Evolutionary conservation across 2,329 filamentous ascomycete genomes (phyloP).

Genomic region (Hymenoscyphus occultus): DNA sequence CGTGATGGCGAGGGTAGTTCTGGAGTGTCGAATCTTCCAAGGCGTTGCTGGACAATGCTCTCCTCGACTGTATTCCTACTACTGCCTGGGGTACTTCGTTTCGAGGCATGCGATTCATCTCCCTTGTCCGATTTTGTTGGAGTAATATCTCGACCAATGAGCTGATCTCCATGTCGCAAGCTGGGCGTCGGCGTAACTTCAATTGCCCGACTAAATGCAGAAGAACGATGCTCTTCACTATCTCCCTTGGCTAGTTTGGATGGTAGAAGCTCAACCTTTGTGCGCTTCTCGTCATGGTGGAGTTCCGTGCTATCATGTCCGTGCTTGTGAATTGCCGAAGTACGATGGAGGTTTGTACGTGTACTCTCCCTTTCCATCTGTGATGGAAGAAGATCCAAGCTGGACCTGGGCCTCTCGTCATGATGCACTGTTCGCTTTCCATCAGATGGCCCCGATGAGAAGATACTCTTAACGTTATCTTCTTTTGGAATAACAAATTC

Average conservation of each 20-base stretch:
- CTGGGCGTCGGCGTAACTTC: slow-evolving; percentile 5
- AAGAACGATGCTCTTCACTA: slow-evolving; percentile 9
- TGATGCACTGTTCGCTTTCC: slow-evolving; percentile 14
- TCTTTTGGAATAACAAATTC: slow-evolving; percentile 8
- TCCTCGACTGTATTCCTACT: slow-evolving; percentile 6
- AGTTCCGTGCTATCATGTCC: slow-evolving; percentile 13
- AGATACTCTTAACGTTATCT: slow-evolving; percentile 20
- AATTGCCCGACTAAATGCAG: slow-evolving; percentile 5
- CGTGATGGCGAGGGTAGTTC: slow-evolving; percentile 9
- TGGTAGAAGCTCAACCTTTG: slow-evolving; percentile 36
- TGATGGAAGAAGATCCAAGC: slow-evolving; percentile 21
- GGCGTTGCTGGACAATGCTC: slow-evolving; percentile 11
- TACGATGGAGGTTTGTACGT: slow-evolving; percentile 26
- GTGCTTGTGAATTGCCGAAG: slow-evolving; percentile 23
- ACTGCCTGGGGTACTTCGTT: no score
- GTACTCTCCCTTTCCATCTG: slow-evolving; percentile 21
- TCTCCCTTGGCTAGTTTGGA: slow-evolving; percentile 18
- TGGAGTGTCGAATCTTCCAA: slow-evolving; percentile 10
- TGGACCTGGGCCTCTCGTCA: slow-evolving; percentile 14
- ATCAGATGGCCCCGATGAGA: slow-evolving; percentile 16
- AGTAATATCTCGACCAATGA: slow-evolving; percentile 1
- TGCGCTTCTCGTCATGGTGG: slow-evolving; percentile 12
- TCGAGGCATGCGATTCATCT: not conserved
- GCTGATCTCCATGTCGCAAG: slow-evolving; percentile 5
- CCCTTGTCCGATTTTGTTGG: slow-evolving; percentile 4